Conservation (phyloP, 2,329 filamentous ascomycete species). For the Phaeosphaeriaceae sp. region DNA sequence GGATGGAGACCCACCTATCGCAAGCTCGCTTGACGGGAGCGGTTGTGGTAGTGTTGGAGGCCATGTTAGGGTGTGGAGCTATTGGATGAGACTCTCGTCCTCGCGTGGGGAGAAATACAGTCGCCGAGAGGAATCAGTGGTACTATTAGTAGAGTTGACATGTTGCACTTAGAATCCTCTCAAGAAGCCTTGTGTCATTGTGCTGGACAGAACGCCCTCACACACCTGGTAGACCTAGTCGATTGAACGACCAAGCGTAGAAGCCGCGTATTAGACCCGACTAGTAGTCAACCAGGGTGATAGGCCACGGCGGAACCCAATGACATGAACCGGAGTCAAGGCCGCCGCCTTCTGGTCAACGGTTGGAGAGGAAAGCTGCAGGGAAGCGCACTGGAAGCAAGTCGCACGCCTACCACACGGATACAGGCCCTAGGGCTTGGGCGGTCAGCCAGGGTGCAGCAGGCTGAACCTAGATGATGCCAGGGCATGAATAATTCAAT, state of each 20-base stretch:
- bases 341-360: conserved; percentile 35
- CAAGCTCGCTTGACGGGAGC: conserved; percentile 51
- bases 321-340: conserved; percentile 24
- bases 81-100: conserved; percentile 29
- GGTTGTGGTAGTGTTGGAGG: conserved; percentile 40
- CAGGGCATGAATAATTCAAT: conserved; percentile 31
- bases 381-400: conserved; percentile 33
- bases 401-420: conserved; percentile 34
- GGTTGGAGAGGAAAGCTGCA: conserved; percentile 29
- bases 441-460: conserved; percentile 34
- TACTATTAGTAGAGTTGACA: conserved; percentile 38
- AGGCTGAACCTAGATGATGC: conserved; percentile 27
- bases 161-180: conserved; percentile 37
- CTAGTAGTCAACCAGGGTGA: conserved; percentile 38
- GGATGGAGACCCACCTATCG: conserved; percentile 45
- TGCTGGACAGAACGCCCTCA: conserved; percentile 38
- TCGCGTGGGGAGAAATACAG: conserved; percentile 29
- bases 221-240: conserved; percentile 42
- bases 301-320: conserved; percentile 28
- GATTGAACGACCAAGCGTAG: conserved; percentile 42
- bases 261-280: conserved; percentile 40
- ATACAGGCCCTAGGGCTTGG: conserved; percentile 32
- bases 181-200: conserved; percentile 44
- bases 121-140: conserved; percentile 34
- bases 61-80: conserved; percentile 31